phyloP scores from a whole-genome alignment of 306 rosid species.

The Malus domestica region ASM211411v1 NC_041794.1:33413501-33414000 shows the following conservation, averaged over 20 bases:
- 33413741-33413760: too few relatives aligned
- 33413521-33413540: neutral
- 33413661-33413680: neutral
- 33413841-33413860: neutral
- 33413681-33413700: too few relatives aligned
- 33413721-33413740: accelerated
- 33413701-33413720: accelerated
- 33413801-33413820: too few relatives aligned
- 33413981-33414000: neutral
- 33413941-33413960: neutral
- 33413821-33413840: neutral
- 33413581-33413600: neutral
- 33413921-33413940: too few relatives aligned
- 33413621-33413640: neutral
- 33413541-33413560: neutral
- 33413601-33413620: neutral
- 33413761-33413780: too few relatives aligned
- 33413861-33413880: neutral
- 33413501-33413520: neutral
- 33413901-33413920: too few relatives aligned
- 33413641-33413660: neutral
- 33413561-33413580: neutral
- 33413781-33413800: too few relatives aligned
- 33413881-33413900: accelerated
- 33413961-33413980: neutral